phyloP scores from a whole-genome alignment of 768 basidiomycete genomes.

The Suillus americanus region DNA sequence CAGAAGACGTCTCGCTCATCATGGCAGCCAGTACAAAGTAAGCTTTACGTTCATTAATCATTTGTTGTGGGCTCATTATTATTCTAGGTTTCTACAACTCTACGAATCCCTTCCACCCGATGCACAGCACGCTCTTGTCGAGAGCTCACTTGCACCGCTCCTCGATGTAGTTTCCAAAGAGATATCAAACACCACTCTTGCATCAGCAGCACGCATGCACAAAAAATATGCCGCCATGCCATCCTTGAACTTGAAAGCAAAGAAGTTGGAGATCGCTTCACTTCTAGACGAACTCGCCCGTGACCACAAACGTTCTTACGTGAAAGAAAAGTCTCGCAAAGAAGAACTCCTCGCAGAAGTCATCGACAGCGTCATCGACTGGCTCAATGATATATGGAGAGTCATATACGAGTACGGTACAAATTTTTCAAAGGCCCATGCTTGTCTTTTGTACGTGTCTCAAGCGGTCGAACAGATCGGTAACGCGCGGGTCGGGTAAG shows the following conservation, averaged over 20 bases:
- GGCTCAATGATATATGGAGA: constrained; percentile 66
- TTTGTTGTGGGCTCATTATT: neutral
- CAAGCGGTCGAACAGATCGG: constrained; percentile 46
- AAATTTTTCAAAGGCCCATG: constrained; percentile 51
- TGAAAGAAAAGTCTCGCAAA: constrained; percentile 52
- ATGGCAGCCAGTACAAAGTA: constrained; percentile 18
- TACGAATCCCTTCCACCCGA: constrained; percentile 55
- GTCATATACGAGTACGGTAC: constrained; percentile 58
- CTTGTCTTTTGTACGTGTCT: constrained; percentile 52
- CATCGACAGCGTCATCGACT: constrained; percentile 51
- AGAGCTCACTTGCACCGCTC: constrained; percentile 49
- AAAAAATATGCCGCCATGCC: constrained; percentile 43
- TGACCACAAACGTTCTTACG: constrained; percentile 52
- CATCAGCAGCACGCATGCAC: constrained; percentile 41
- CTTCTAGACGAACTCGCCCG: constrained; percentile 53
- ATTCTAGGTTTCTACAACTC: constrained; percentile 42
- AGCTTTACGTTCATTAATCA: neutral
- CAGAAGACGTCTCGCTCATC: neutral
- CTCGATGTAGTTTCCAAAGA: constrained; percentile 43
- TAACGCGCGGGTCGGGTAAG: constrained; percentile 38
- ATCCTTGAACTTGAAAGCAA: constrained; percentile 48
- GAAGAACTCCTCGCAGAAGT: constrained; percentile 58
- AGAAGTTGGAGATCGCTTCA: constrained; percentile 52
- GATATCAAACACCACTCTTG: constrained; percentile 38
- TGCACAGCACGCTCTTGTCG: constrained; percentile 47